Conservation (phyloP, 495 filamentous ascomycete species). For the Sabuloglossum arenarium region DNA sequence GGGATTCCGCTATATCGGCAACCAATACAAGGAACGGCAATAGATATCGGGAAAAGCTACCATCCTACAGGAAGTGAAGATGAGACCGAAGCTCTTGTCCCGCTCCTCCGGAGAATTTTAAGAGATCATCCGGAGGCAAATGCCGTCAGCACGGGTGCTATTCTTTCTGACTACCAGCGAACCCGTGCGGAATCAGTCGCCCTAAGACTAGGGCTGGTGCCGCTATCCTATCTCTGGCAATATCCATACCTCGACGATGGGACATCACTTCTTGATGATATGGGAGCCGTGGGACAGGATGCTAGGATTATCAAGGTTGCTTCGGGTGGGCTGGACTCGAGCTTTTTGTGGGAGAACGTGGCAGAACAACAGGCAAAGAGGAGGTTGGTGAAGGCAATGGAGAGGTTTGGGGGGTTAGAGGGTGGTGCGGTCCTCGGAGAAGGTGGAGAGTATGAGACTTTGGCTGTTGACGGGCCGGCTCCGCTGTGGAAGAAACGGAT, state of each 20-base stretch:
- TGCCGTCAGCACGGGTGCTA: conserved; percentile 76
- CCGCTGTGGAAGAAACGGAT: conserved; percentile 52
- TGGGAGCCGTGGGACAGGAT: conserved; percentile 55
- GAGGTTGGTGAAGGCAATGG: conserved; percentile 38
- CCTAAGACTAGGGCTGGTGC: conserved; percentile 47
- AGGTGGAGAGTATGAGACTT: conserved; percentile 90
- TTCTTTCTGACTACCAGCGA: conserved; percentile 86
- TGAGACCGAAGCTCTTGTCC: conserved; percentile 73
- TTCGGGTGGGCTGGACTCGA: conserved; percentile 67
- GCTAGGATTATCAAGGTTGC: conserved; percentile 87
- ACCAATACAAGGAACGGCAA: conserved; percentile 44
- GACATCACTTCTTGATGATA: conserved; percentile 49
- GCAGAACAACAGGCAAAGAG: conserved; percentile 26
- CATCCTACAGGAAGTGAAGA: conserved; percentile 25
- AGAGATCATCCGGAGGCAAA: conserved; percentile 50
- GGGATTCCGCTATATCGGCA: conserved; percentile 60
- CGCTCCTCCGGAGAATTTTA: conserved; percentile 43
- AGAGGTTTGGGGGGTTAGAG: conserved; percentile 41
- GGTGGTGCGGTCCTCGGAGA: conserved; percentile 65
- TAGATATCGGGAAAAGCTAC: conserved; percentile 44
- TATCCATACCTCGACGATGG: conserved; percentile 40
- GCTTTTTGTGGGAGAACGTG: conserved; percentile 69
- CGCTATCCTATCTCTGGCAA: conserved; percentile 80
- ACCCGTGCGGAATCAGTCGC: conserved; percentile 85
- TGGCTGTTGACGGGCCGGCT: conserved; percentile 61